A percentile compares a stretch with the other conserved stretches of the same genome.
These are phyloP conservation scores for Termitomyces sp. DNA, from an alignment of 1,284 basidiomycete genomes.

Conservation along the genomic window DNA sequence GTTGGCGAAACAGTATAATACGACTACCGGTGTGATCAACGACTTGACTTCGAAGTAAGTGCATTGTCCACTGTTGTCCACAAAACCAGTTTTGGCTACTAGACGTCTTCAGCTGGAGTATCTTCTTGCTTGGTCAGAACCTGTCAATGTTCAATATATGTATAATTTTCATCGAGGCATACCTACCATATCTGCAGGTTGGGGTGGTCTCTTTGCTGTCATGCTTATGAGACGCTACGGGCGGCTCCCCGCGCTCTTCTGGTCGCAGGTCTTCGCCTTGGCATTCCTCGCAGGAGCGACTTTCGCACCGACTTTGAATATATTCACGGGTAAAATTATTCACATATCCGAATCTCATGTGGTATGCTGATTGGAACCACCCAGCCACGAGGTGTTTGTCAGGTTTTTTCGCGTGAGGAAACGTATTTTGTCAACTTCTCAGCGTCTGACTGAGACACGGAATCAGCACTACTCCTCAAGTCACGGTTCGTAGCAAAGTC, in stretches of 20 bases:
- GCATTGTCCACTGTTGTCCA: not conserved
- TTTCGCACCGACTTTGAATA: conserved; percentile 26
- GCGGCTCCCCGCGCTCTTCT: conserved; percentile 58
- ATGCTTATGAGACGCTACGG: conserved; percentile 56
- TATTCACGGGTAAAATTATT: conserved; percentile 39
- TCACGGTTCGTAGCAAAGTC: conserved; percentile 42
- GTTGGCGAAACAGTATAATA: conserved; percentile 52
- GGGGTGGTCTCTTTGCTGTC: conserved; percentile 55
- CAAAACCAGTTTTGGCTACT: not conserved
- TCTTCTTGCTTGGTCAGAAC: conserved; percentile 52
- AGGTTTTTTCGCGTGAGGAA: conserved; percentile 58
- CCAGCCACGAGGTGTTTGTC: conserved; percentile 66
- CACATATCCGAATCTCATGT: not conserved
- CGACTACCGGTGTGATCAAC: conserved; percentile 57
- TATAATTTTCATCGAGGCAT: not conserved
- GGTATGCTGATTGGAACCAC: conserved; percentile 1
- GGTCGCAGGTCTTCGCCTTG: conserved; percentile 41
- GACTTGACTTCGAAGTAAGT: conserved; percentile 55
- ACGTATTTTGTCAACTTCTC: not conserved
- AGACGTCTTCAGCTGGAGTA: conserved; percentile 48
- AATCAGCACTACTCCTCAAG: conserved; percentile 60
- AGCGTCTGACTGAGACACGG: conserved; percentile 5
- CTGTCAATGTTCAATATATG: not conserved
- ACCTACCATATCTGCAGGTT: conserved; percentile 31
- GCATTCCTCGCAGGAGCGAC: conserved; percentile 20